Evolutionary conservation across 2,329 filamentous ascomycete species (phyloP), one percentile per base, ranked within the genome.

Genomic region (Colletotrichum tamarilloi): DNA sequence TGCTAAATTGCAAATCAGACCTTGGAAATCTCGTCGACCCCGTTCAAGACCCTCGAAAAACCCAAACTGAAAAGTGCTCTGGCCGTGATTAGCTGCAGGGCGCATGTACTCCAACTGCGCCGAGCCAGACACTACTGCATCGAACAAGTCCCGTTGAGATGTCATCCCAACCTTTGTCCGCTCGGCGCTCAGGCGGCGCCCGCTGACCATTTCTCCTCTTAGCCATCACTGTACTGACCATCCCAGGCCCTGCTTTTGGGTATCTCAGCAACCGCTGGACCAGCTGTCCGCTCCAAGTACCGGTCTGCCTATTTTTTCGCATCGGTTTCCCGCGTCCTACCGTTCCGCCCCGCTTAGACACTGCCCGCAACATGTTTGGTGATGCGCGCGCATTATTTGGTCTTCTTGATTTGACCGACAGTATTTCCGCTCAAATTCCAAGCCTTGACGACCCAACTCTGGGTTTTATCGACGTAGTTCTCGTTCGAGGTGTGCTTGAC

Each of bases 391-490:
- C 24, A 30, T 55, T 52, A 63, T 56, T 73, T 74, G 46, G 67
- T 68, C 58, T 75, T 72, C 42, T 75, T 71, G 28, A 74, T 71
- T 67, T 74, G 73, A 16, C 74, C 73, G 35, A 70, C 67, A 7
- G 60, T 73, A 7, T 73, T 72, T 30, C 82, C 83, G 75, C 85
- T 85, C 69, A 91, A 78, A 77, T 92, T 91, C 90, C 90, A 92
- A 1, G 90, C 90, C 82, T 91, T 92, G 70, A 92, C 90, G 66
- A 92, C 83, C 82, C 87, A 90, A 76, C 87, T 90, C 84, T 95
- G 93, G 22, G 93, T 95, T 78, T 86, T 87, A 77, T 95, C 93
- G 78, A 94, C 90, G 80, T 94, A 94, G 60, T 88, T 89, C 83
- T 95, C 93, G 67, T 89, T 88, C 76, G 88, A 87, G 62, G 93